Conservation (phyloP, 176 grass and related monocot genomes). For the Otatea glauca region DNA sequence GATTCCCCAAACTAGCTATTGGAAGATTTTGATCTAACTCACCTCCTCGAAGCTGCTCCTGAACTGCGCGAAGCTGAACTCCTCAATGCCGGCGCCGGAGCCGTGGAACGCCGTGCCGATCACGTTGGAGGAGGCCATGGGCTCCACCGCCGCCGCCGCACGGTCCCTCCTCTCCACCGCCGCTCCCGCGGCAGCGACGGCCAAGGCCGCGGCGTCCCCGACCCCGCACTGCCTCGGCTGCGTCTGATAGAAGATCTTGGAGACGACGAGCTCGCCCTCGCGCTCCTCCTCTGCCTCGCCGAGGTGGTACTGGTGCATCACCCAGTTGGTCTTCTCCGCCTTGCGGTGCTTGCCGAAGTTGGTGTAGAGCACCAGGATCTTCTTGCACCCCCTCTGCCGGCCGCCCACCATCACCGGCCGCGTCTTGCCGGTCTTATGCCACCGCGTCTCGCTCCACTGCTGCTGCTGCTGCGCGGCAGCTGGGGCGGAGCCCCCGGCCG, state of each 20-base stretch:
- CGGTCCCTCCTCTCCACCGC: constrained; percentile 32
- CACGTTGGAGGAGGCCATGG: background rate
- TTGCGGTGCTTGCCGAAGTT: constrained; percentile 85
- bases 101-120: constrained; percentile 12
- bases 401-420: constrained; percentile 66
- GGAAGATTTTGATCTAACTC: background rate
- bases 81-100: constrained; percentile 17
- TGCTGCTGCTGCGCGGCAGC: constrained; percentile 28
- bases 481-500: background rate
- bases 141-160: background rate
- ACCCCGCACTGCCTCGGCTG: constrained; percentile 76
- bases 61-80: constrained; percentile 69
- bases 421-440: constrained; percentile 99
- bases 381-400: constrained; percentile 84
- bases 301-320: constrained; percentile 99
- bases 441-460: constrained; percentile 75
- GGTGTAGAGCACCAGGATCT: constrained; percentile 95
- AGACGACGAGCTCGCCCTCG: constrained; percentile 91
- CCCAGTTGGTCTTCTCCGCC: constrained; percentile 94
- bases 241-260: constrained; percentile 98
- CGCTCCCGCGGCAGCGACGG: background rate
- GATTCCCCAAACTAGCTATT: background rate
- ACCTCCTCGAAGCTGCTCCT: constrained; percentile 71
- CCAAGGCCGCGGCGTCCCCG: background rate
- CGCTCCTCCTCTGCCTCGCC: constrained; percentile 75